Evolutionary conservation across 495 filamentous ascomycete species (phyloP), one percentile per base, ranked within the genome.

Genomic region (Xylaria bambusicola): DNA sequence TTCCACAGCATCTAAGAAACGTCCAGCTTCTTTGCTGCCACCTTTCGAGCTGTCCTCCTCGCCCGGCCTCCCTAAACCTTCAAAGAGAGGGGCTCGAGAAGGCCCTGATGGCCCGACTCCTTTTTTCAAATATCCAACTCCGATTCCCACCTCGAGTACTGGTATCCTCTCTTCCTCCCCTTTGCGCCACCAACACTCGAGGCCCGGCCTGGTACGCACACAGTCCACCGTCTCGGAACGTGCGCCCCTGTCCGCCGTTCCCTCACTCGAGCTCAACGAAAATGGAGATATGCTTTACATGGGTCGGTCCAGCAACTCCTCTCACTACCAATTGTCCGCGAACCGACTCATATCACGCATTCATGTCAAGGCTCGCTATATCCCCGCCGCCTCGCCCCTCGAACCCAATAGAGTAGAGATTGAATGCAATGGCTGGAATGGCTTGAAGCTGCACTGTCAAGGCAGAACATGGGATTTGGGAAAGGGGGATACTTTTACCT

Each of bases 11-110:
- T 85, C 90, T 62, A 73, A 86, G 56, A 95, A 95, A 79, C 87
- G 91, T 74, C 84, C 89, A 41, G 88, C 88, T 17, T 84, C 91
- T 56, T 74, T 98, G 48, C 84, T 98, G 36, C 94, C 94, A 58
- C 88, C 94, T 6, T 97, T 98, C 74, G 94, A 98, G 75, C 94
- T 89, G 55, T 93, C 90, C 50, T 95, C 92, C 12, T 96, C 93
- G 29, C 94, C 93, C 24, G 84, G 80, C 58, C 83, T 93, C 56
- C 91, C 92, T 62, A 82, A 88, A 40, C 84, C 89, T 13, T 77
- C 80, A 53, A 89, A 92, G 78, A 84, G 88, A 71, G 79, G 84
- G 69, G 83, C 85, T 72, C 81, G 84, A 64, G 81, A 82, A 59
- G 75, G 80, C 38, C 71, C 66, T 48, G 60, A 71, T 51, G 68